These are phyloP conservation scores for Trypanosoma lewisi DNA, from an alignment of 208 protist species.

Conservation along the genomic window DNA sequence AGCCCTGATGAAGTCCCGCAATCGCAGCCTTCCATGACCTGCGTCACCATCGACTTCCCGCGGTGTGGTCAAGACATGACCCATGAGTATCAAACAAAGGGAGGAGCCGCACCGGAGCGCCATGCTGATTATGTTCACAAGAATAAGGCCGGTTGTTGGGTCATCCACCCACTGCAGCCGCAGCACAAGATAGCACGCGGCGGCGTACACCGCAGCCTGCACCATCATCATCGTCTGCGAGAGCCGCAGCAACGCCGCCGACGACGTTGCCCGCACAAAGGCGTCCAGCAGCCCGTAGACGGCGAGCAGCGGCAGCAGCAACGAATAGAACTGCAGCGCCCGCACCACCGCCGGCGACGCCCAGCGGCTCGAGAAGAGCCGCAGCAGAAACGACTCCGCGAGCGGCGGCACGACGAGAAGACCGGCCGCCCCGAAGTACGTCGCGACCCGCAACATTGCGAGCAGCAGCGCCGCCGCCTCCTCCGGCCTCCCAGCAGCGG, in stretches of 20 bases:
- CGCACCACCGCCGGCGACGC: slow-evolving; percentile 45
- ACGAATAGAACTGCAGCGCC: slow-evolving; percentile 81
- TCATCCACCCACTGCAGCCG: slow-evolving; percentile 20
- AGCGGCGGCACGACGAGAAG: slow-evolving; percentile 68
- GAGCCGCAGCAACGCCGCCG: slow-evolving; percentile 33
- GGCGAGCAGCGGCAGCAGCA: slow-evolving; percentile 68
- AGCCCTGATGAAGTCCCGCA: not conserved
- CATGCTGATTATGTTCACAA: slow-evolving; percentile 49
- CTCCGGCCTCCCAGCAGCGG: slow-evolving; percentile 27
- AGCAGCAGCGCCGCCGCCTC: slow-evolving; percentile 49
- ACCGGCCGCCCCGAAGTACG: slow-evolving; percentile 69
- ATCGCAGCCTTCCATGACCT: not conserved
- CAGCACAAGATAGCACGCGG: slow-evolving; percentile 46
- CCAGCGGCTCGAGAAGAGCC: slow-evolving; percentile 82
- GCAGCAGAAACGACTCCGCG: slow-evolving; percentile 48
- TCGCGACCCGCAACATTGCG: slow-evolving; percentile 72
- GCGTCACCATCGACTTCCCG: not conserved
- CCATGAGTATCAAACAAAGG: slow-evolving; percentile 34
- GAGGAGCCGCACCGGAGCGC: slow-evolving; percentile 36
- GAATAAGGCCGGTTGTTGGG: slow-evolving; percentile 34
- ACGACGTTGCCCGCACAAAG: slow-evolving; percentile 70
- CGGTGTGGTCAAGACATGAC: slow-evolving; percentile 1
- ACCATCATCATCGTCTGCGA: slow-evolving; percentile 51
- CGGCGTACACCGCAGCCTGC: slow-evolving; percentile 51
- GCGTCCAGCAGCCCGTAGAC: slow-evolving; percentile 86